A percentile compares a stretch with the other conserved stretches of the same genome.
Conservation (phyloP, 768 basidiomycete genomes). For the Macrocybe gigantea region DNA sequence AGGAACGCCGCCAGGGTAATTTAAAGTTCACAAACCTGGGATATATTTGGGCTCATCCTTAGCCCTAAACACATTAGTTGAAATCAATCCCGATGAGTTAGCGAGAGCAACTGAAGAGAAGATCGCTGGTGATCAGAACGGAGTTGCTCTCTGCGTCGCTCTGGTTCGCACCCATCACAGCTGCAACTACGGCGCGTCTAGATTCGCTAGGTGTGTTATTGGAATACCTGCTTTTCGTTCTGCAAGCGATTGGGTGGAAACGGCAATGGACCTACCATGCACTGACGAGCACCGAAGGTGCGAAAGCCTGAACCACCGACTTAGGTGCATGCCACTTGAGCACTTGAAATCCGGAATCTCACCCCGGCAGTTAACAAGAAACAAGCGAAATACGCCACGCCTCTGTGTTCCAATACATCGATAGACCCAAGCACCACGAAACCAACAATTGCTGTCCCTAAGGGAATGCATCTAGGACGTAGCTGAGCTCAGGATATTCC, state of each 20-base stretch:
- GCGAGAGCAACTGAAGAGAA: conserved; percentile 34
- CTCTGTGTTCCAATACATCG: conserved; percentile 30
- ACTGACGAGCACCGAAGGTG: conserved; percentile 40
- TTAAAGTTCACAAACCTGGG: conserved; percentile 22
- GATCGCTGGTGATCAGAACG: not conserved
- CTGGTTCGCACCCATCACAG: conserved; percentile 37
- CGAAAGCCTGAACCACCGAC: conserved; percentile 29
- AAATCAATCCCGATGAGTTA: conserved; percentile 43
- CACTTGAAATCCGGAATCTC: conserved; percentile 6
- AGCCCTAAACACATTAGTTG: conserved; percentile 46
- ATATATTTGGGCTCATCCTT: conserved; percentile 46
- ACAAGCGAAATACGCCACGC: conserved; percentile 48
- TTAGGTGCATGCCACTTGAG: not conserved
- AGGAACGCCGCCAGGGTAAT: not conserved
- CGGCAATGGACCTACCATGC: conserved; percentile 23
- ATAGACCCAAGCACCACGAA: conserved; percentile 43
- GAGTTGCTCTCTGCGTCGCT: not conserved
- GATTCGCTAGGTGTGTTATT: conserved; percentile 47
- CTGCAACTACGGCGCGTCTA: conserved; percentile 42
- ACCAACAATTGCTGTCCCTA: conserved; percentile 30
- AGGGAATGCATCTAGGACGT: conserved; percentile 31
- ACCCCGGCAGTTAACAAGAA: conserved; percentile 48
- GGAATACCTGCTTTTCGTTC: conserved; percentile 25
- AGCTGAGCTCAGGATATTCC: not conserved
- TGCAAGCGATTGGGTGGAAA: not conserved